phyloP scores from a whole-genome alignment of 2,329 filamentous ascomycete species.

The Penicillium glabrum region DNA sequence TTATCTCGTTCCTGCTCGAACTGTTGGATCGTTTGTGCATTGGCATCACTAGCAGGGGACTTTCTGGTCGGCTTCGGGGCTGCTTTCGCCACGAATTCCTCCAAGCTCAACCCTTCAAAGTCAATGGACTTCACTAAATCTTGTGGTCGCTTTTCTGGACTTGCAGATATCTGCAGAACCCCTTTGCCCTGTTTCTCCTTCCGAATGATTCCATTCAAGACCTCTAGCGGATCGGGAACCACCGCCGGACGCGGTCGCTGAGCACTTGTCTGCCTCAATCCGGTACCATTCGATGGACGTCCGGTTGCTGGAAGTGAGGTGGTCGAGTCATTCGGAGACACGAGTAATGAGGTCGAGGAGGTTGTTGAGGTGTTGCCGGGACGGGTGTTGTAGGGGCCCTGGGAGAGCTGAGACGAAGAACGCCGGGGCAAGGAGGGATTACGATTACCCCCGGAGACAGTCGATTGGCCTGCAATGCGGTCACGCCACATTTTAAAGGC shows the following conservation, averaged over 20 bases:
- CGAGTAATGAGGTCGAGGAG: constrained; percentile 75
- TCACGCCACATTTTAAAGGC: constrained; percentile 76
- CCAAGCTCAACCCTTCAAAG: constrained; percentile 74
- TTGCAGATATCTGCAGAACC: constrained; percentile 1
- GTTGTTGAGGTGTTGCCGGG: constrained; percentile 68
- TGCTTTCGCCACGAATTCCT: constrained; percentile 60
- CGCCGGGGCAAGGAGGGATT: constrained; percentile 68
- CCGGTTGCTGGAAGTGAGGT: constrained; percentile 69
- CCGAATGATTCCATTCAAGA: constrained; percentile 64
- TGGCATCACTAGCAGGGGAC: constrained; percentile 36
- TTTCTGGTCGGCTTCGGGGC: constrained; percentile 26
- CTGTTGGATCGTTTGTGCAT: constrained; percentile 66
- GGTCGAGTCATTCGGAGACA: constrained; percentile 71
- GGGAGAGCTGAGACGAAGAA: constrained; percentile 67
- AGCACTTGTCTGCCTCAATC: constrained; percentile 58
- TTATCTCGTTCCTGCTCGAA: constrained; percentile 79
- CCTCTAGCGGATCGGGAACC: constrained; percentile 67
- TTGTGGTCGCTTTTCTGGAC: constrained; percentile 35
- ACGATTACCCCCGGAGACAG: constrained; percentile 63
- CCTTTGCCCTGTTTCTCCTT: constrained; percentile 23
- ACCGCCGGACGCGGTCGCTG: constrained; percentile 52
- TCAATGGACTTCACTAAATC: constrained; percentile 67
- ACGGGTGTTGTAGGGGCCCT: constrained; percentile 67
- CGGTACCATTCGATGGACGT: constrained; percentile 66
- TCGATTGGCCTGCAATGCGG: constrained; percentile 72